A percentile compares a stretch with the other conserved stretches of the same genome.
Evolutionary conservation across 495 filamentous ascomycete species (phyloP).

Genomic region (Neurospora sublineolata): DNA sequence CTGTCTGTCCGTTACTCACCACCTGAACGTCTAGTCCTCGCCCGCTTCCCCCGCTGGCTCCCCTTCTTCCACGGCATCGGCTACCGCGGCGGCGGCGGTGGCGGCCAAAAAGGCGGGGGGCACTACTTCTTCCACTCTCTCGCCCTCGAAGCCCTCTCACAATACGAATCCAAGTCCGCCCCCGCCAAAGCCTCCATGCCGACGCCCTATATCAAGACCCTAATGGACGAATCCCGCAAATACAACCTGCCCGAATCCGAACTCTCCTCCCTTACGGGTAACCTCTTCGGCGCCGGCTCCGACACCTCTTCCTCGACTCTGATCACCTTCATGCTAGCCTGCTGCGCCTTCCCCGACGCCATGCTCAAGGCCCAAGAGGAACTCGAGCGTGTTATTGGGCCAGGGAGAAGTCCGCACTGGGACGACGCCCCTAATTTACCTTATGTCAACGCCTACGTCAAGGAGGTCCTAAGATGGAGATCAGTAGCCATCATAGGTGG

Average conservation of each 20-base stretch:
- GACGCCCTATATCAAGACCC: slow-evolving; percentile 38
- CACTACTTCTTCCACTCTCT: slow-evolving; percentile 46
- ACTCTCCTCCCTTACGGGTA: slow-evolving; percentile 48
- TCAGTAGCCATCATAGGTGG: slow-evolving; percentile 53
- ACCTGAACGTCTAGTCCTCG: slow-evolving; percentile 32
- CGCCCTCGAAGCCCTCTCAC: slow-evolving; percentile 41
- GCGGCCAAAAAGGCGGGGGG: slow-evolving; percentile 25
- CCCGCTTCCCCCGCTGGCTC: slow-evolving; percentile 43
- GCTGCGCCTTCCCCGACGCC: slow-evolving; percentile 43
- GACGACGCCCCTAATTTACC: slow-evolving; percentile 47
- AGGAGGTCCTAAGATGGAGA: slow-evolving; percentile 53
- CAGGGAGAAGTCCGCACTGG: slow-evolving; percentile 43
- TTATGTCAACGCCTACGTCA: slow-evolving; percentile 48
- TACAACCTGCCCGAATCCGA: slow-evolving; percentile 41
- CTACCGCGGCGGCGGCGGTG: slow-evolving; percentile 13
- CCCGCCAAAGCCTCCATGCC: slow-evolving; percentile 33
- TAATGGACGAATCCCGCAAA: slow-evolving; percentile 39
- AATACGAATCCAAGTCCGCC: slow-evolving; percentile 26
- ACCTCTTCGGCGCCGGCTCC: slow-evolving; percentile 53
- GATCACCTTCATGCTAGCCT: slow-evolving; percentile 50
- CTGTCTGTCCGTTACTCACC: slow-evolving; percentile 3
- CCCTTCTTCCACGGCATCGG: slow-evolving; percentile 51
- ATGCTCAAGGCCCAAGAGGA: slow-evolving; percentile 35
- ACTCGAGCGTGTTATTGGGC: slow-evolving; percentile 46
- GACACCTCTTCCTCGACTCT: slow-evolving; percentile 57